Conservation (phyloP, 2,329 filamentous ascomycete genomes). For the Aureobasidium sp. region DNA sequence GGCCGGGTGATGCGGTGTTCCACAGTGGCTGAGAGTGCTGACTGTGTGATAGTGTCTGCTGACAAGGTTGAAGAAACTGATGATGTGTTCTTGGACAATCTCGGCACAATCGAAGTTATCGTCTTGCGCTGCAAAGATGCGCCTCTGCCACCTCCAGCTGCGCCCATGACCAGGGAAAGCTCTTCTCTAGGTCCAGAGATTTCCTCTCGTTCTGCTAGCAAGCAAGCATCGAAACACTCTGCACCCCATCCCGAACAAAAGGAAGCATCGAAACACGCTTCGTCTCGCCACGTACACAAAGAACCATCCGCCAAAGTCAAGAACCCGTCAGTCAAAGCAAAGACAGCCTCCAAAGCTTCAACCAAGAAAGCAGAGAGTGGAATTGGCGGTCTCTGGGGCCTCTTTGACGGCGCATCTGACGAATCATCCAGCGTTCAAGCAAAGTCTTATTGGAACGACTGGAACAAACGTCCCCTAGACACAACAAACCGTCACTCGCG, state of each 20-base stretch:
- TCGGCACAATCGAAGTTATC: conserved; percentile 44
- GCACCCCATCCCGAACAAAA: not conserved
- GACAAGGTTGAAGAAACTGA: conserved; percentile 32
- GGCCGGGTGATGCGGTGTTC: not conserved
- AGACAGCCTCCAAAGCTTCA: conserved; percentile 13
- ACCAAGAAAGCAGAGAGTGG: conserved; percentile 4
- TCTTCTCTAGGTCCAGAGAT: not conserved
- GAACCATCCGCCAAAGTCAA: conserved; percentile 15
- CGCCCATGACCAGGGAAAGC: not conserved
- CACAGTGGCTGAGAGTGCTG: not conserved
- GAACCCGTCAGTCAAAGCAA: conserved; percentile 13
- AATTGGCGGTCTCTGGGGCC: conserved; percentile 24
- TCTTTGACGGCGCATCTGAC: conserved; percentile 32
- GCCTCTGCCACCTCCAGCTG: conserved; percentile 8
- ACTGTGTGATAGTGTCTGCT: conserved; percentile 30
- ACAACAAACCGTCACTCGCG: conserved; percentile 17
- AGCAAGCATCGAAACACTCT: conserved; percentile 2
- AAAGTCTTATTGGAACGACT: conserved; percentile 31
- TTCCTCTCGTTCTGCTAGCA: not conserved
- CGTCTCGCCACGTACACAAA: conserved; percentile 1
- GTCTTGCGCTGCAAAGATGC: conserved; percentile 37
- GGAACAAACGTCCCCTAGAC: conserved; percentile 18
- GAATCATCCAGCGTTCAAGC: conserved; percentile 14
- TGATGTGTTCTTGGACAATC: conserved; percentile 29
- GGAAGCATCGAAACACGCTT: not conserved